Percentiles rank a stretch among this genome's conserved stretches.
phyloP scores from a whole-genome alignment of 2,329 filamentous ascomycete genomes.

The Knufia petricola region DNA sequence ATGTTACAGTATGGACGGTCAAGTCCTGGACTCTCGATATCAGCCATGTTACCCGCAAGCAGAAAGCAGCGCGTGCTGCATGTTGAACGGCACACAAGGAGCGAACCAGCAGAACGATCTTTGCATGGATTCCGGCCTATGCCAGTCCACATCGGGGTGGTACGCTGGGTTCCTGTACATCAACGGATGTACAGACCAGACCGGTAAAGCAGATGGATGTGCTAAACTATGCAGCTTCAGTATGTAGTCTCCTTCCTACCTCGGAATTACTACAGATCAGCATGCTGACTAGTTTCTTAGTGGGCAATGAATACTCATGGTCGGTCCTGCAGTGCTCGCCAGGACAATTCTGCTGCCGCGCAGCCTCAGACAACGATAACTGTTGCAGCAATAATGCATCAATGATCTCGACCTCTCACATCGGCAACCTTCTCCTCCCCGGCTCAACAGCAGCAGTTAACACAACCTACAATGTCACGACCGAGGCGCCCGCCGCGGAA shows the following conservation, averaged over 20 bases:
- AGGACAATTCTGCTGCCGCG: conserved; percentile 13
- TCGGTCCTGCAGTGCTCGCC: conserved; percentile 11
- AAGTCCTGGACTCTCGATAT: conserved; percentile 8
- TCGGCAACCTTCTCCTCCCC: conserved; percentile 12
- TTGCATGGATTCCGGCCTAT: conserved; percentile 13
- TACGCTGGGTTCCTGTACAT: conserved; percentile 10
- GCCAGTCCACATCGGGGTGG: conserved; percentile 12
- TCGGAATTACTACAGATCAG: background rate
- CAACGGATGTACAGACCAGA: conserved; percentile 11
- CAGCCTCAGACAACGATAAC: conserved; percentile 9
- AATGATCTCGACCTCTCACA: conserved; percentile 9
- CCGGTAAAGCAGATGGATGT: conserved; percentile 12
- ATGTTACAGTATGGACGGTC: conserved; percentile 11
- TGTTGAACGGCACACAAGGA: conserved; percentile 10
- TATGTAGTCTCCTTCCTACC: conserved; percentile 5
- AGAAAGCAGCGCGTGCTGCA: conserved; percentile 10
- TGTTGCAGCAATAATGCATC: conserved; percentile 9
- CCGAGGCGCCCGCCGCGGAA: background rate
- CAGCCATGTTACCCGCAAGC: conserved; percentile 11
- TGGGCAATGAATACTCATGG: conserved; percentile 9
- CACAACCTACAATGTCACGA: conserved; percentile 11
- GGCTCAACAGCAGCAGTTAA: conserved; percentile 9
- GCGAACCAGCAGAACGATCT: conserved; percentile 10
- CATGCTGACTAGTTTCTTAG: background rate
- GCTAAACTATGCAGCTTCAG: conserved; percentile 11